Conservation (phyloP, 2,329 filamentous ascomycete genomes). For the Nakataea oryzae region DNA sequence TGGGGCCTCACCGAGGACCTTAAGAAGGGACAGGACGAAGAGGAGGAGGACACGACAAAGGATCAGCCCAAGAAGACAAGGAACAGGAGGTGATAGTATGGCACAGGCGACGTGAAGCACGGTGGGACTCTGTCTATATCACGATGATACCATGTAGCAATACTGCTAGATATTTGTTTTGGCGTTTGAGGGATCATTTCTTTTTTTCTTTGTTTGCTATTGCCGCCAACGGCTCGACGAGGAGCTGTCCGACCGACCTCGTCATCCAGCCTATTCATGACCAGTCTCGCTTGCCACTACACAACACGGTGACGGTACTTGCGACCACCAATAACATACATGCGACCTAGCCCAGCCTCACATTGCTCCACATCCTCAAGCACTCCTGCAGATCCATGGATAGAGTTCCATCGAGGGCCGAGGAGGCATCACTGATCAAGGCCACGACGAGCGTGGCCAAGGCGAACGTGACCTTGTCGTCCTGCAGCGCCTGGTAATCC, state of each 20-base stretch:
- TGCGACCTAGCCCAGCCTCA: conserved; percentile 30
- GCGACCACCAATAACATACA: background rate
- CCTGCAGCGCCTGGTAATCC: conserved; percentile 28
- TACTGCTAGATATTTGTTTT: background rate
- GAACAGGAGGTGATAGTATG: conserved; percentile 31
- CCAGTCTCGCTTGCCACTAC: too few species aligned
- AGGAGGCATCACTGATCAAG: conserved; percentile 33
- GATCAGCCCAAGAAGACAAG: conserved; percentile 48
- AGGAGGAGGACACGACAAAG: conserved; percentile 59
- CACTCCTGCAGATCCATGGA: conserved; percentile 45
- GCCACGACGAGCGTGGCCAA: conserved; percentile 36
- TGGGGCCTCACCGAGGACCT: conserved; percentile 66
- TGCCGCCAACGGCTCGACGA: too few species aligned
- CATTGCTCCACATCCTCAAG: conserved; percentile 39
- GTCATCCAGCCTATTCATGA: too few species aligned
- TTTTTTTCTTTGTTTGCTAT: background rate
- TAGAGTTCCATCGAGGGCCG: conserved; percentile 34
- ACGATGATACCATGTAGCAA: conserved; percentile 5
- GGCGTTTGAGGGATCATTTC: background rate
- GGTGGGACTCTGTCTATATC: background rate
- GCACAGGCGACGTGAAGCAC: background rate
- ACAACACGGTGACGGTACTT: background rate
- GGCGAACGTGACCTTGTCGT: conserved; percentile 30
- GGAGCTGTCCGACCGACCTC: too few species aligned
- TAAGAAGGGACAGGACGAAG: conserved; percentile 73